Percentiles rank a stretch among this genome's conserved stretches.
These are phyloP conservation scores for Vachellia pachyceras DNA, from an alignment of 306 rosid genomes.

Conservation along the genomic window DNA sequence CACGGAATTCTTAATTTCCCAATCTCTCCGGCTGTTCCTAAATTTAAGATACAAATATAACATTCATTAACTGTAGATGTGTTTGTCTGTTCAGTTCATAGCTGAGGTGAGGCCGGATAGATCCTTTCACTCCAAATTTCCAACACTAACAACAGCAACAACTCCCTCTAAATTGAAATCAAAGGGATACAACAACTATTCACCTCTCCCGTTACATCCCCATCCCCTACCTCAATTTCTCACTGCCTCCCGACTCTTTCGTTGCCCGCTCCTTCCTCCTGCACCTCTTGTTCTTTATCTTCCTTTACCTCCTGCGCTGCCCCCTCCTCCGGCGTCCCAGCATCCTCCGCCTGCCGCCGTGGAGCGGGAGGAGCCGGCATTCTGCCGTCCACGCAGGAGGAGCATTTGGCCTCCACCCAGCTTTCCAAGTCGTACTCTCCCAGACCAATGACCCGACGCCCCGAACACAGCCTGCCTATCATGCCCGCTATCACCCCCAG, in stretches of 20 bases:
- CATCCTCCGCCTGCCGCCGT: neutral
- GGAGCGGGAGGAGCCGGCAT: slow-evolving; percentile 49
- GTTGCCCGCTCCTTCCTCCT: neutral
- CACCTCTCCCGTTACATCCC: too few species aligned
- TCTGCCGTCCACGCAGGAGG: slow-evolving; percentile 79
- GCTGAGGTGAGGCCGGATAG: too few species aligned
- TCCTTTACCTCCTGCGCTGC: neutral
- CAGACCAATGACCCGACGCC: slow-evolving; percentile 78
- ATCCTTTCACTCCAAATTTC: too few species aligned
- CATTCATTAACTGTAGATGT: too few species aligned
- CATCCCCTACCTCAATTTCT: too few species aligned
- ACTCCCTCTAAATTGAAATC: too few species aligned
- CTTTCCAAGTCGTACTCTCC: slow-evolving; percentile 69
- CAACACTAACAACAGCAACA: too few species aligned
- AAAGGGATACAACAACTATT: too few species aligned
- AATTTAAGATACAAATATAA: too few species aligned
- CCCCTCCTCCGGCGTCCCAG: neutral
- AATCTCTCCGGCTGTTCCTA: too few species aligned
- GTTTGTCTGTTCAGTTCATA: too few species aligned
- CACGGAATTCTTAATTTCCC: too few species aligned
- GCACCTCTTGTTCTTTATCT: neutral
- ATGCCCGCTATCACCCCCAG: slow-evolving; percentile 78
- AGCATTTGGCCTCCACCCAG: slow-evolving; percentile 85
- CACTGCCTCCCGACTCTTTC: neutral
- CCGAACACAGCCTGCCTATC: slow-evolving; percentile 89